Base-by-base conservation (phyloP, 768 basidiomycete species). In the Pleurotus giganteus region DNA sequence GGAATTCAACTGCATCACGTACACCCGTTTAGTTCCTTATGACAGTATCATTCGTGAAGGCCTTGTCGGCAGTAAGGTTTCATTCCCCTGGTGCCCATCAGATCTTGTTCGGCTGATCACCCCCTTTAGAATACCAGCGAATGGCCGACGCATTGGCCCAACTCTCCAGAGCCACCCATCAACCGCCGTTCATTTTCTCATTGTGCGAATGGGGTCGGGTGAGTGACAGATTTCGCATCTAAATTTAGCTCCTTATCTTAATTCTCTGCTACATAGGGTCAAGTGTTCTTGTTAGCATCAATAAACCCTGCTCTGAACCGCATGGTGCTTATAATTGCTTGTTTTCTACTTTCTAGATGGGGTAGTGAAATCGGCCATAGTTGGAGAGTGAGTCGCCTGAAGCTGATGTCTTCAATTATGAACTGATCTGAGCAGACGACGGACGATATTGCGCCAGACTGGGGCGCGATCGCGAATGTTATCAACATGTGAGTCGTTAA, bases 121-220 rank as follows among this genome's bases (percentile, higher is more conserved):
- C 26, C 26, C 23, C 7, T 24, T 26, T 43, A 84, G 83, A 79
- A 56, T 87, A 80, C 56, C 71, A 82, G 56, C 78, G 79, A 43
- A 87, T 88, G 83, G 71, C 83, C 12, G 74, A 81, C 51, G 85
- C 86, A 4, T 77, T 87, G 36, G 64, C 68, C 1, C 68, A 76
- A 49, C 71, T 86, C 26, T 70, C 80, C 4, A 65, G 74, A 44
- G 67, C 63, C 2, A 74, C 78, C 17, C 72, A 72, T 3, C 78
- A 74, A 49, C 71, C 74, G 1, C 79, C 84, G 0, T 66, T 87
- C 29, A 64, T 85, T 19, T 74, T 82, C 60, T 84, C 84, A 4
- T 65, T 88, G 6, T 88, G 84, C 58, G 74, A 84, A 59, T 86
- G 84, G 84, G 85, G 84, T 45, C 76, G 79, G 74, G 84, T 86